Conservation (phyloP, 768 basidiomycete genomes). For the Cubamyces sp. region DNA sequence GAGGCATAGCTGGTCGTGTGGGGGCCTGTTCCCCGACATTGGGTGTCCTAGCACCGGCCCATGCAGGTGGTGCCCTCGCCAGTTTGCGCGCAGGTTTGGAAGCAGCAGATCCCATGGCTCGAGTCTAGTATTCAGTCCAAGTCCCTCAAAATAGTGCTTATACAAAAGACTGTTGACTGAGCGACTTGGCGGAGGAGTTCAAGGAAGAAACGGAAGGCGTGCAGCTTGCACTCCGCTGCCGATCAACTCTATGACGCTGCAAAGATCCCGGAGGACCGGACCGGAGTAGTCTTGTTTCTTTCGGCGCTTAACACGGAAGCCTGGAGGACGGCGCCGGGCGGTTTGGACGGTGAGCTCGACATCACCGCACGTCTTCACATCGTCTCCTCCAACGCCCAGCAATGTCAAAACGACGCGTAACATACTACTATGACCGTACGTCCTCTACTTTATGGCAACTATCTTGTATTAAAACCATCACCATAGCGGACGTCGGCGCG, state of each 20-base stretch:
- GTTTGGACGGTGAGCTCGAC: background rate
- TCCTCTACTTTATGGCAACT: background rate
- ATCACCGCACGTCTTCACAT: background rate
- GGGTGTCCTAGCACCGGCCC: constrained; percentile 51
- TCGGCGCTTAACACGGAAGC: background rate
- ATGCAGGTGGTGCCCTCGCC: constrained; percentile 51
- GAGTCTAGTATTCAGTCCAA: too few species aligned
- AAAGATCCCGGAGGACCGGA: background rate
- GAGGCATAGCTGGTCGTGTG: constrained; percentile 29
- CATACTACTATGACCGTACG: constrained; percentile 82
- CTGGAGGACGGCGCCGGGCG: background rate
- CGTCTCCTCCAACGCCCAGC: background rate
- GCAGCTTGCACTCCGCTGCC: too few species aligned
- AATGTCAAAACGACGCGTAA: constrained; percentile 76
- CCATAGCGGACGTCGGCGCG: constrained; percentile 67
- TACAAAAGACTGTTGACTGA: too few species aligned
- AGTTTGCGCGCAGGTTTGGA: constrained; percentile 65
- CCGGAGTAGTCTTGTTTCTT: background rate
- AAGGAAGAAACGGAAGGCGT: background rate
- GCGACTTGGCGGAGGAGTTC: background rate
- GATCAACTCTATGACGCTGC: background rate
- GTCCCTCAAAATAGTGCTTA: too few species aligned
- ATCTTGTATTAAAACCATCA: background rate
- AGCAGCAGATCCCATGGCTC: constrained; percentile 58
- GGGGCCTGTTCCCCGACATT: constrained; percentile 15